Conservation (phyloP, 2,329 filamentous ascomycete species). For the Coleophoma cylindrospora region DNA sequence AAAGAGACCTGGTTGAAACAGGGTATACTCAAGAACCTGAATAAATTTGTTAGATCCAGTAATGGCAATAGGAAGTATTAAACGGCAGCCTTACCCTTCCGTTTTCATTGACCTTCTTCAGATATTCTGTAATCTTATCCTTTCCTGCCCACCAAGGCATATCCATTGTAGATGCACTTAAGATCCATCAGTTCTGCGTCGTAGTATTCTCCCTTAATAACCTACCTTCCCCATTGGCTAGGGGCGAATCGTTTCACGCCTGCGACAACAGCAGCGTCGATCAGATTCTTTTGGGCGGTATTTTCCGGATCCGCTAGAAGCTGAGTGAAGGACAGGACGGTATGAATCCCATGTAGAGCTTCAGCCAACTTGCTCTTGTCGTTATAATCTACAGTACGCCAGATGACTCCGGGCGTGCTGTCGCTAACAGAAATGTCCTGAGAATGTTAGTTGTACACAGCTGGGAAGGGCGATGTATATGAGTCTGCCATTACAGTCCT, state of each 20-base stretch:
- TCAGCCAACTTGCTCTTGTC: constrained; percentile 30
- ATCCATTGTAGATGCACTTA: constrained; percentile 28
- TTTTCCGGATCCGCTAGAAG: constrained; percentile 13
- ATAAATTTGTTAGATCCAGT: neutral
- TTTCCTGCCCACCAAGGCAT: constrained; percentile 48
- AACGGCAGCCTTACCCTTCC: constrained; percentile 11
- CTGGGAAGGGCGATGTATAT: neutral
- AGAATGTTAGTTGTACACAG: constrained; percentile 1
- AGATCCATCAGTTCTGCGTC: no score
- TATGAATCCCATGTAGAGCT: constrained; percentile 41
- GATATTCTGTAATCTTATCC: constrained; percentile 40
- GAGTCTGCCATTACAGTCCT: constrained; percentile 31
- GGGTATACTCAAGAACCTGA: constrained; percentile 38
- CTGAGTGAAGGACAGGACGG: constrained; percentile 43
- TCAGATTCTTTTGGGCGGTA: constrained; percentile 33
- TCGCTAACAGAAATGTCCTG: constrained; percentile 18
- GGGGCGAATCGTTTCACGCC: constrained; percentile 36
- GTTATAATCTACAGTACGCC: constrained; percentile 39
- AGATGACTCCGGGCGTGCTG: constrained; percentile 27
- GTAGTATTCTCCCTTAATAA: neutral
- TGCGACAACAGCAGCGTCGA: constrained; percentile 32
- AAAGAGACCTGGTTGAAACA: constrained; percentile 42
- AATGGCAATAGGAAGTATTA: neutral
- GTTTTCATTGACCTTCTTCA: constrained; percentile 42
- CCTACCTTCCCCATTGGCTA: constrained; percentile 29